Evolutionary conservation across 331 rosid genomes (phyloP).

Genomic region (Prunus yedoensis): DNA sequence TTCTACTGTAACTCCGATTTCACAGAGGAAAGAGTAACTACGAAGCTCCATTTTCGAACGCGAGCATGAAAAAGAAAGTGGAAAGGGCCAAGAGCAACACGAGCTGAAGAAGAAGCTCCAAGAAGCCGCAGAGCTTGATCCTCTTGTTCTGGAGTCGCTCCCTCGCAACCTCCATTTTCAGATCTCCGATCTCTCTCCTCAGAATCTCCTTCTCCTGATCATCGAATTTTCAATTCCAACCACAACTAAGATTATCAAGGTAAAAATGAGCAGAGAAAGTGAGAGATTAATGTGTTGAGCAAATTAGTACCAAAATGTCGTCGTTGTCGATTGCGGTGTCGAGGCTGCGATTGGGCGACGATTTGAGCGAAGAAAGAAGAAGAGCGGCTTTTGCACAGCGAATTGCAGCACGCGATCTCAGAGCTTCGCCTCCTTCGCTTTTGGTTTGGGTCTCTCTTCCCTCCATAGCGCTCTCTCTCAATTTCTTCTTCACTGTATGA

Average conservation of each 20-base stretch:
- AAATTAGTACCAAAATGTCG: not conserved
- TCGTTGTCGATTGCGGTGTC: slow-evolving; percentile 2
- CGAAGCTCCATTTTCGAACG: slow-evolving; percentile 1
- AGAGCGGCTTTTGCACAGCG: slow-evolving; percentile 65
- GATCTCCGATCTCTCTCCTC: slow-evolving; percentile 42
- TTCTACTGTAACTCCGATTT: not conserved
- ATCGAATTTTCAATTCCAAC: not conserved
- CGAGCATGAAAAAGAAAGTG: slow-evolving; percentile 36
- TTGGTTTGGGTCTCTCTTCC: slow-evolving; percentile 23
- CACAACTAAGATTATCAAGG: not conserved
- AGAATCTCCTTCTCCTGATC: slow-evolving; percentile 32
- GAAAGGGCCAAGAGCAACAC: slow-evolving; percentile 33
- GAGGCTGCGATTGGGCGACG: slow-evolving; percentile 26
- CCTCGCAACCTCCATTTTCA: slow-evolving; percentile 44
- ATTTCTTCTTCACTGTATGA: not conserved
- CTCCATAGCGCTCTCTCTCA: slow-evolving; percentile 21
- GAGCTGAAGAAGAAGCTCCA: slow-evolving; percentile 45
- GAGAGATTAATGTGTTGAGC: not conserved
- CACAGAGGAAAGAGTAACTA: not conserved
- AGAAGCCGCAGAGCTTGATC: slow-evolving; percentile 46
- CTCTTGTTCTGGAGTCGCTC: slow-evolving; percentile 53
- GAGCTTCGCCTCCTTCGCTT: slow-evolving; percentile 29
- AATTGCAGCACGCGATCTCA: slow-evolving; percentile 27
- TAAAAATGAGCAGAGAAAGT: not conserved
- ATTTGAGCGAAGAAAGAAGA: slow-evolving; percentile 45